Evolutionary conservation across 495 filamentous ascomycete genomes (phyloP), one percentile per base, ranked within the genome.

Genomic region (Penicillium paradoxum): DNA sequence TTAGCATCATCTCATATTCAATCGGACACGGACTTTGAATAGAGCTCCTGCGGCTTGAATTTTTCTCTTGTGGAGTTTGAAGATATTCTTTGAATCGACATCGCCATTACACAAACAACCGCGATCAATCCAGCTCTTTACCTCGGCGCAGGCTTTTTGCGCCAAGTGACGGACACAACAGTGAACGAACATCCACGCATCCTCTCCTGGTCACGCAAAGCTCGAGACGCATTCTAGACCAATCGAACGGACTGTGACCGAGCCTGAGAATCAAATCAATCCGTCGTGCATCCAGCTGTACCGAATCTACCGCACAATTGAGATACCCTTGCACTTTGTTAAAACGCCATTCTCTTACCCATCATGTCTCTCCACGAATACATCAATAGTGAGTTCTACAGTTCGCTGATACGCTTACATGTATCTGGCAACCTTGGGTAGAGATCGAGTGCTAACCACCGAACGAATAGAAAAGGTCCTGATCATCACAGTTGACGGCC

Each of bases 401-500:
- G 9, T 34, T 19, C 30, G 19, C 45, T 21, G 15, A 14, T 13
- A 15, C 11, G n/a, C n/a, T 15, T 10, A 15, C 6, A n/a, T 13
- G 15, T 22, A n/a, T n/a, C n/a, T n/a, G n/a, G 6, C 17, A 2
- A n/a, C 24, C 19, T 29, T n/a, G 7, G 10, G 34, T 5, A 37
- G 0, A 10, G 19, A 15, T 14, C 60, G 67, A 64, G 71, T 71
- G 54, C 66, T 57, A 61, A 56, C 24, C n/a, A 39, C 27, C 6
- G 14, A 8, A 51, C 17, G 15, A 45, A 38, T 65, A 97, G 93
- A 96, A 67, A 92, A 88, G 66, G 89, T 98, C 45, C 79, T 90
- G 44, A 84, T 98, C 60, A 76, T 98, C 59, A 98, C 93, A 39
- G 86, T 87, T 54, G 95, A 97, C 70, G 93, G 92, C 46, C 88